Conservation (phyloP, 345 rosid genomes). For the Eutrema japonicum region DNA sequence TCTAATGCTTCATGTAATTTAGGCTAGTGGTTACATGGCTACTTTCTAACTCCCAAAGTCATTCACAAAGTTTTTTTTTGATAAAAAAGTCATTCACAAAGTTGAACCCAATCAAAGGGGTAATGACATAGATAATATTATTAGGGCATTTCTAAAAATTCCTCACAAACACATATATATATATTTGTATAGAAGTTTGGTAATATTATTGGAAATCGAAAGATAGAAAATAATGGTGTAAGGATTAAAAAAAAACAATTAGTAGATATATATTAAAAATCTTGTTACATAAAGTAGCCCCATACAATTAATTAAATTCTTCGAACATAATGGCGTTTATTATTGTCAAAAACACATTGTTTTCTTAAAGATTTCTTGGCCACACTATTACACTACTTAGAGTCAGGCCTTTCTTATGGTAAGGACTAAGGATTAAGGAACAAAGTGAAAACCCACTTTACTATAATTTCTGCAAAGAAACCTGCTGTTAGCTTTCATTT, state of each 20-base stretch:
- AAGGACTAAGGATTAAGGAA: too few relatives aligned
- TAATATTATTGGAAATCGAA: too few relatives aligned
- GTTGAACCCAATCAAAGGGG: not conserved
- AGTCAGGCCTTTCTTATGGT: not conserved
- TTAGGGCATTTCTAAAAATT: too few relatives aligned
- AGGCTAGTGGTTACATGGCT: slow-evolving; percentile 2
- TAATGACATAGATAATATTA: not conserved
- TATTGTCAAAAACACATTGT: not conserved
- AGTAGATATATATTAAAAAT: too few relatives aligned
- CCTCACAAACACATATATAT: too few relatives aligned
- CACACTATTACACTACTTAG: not conserved
- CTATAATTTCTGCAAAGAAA: not conserved
- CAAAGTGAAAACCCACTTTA: not conserved
- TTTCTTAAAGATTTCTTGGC: not conserved
- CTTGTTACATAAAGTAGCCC: too few relatives aligned
- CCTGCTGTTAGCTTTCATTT: not conserved
- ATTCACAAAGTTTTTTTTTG: not conserved
- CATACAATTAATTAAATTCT: not conserved
- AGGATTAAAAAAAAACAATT: too few relatives aligned
- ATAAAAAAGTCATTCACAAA: not conserved
- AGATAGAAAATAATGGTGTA: too few relatives aligned
- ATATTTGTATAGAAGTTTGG: too few relatives aligned
- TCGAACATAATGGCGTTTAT: not conserved
- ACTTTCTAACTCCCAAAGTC: not conserved
- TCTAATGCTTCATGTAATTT: too few relatives aligned